Conservation (phyloP, 805 yeast species). For the Dipodascopsis uninucleata region DNA sequence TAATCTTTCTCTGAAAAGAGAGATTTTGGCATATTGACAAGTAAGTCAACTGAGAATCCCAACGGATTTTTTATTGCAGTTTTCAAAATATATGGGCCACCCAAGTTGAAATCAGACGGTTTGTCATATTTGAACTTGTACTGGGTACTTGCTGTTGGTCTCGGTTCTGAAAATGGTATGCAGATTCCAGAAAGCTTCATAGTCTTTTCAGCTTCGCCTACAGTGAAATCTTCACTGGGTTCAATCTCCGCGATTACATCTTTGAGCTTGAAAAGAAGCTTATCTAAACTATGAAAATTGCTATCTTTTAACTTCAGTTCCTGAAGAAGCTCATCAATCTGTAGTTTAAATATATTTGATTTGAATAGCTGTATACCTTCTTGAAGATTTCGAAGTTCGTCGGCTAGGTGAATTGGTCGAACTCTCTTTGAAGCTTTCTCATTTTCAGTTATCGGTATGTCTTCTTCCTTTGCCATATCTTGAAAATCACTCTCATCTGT, state of each 20-base stretch:
- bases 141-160: slow-evolving; percentile 60
- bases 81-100: slow-evolving; percentile 86
- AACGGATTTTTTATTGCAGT: slow-evolving; percentile 66
- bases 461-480: background rate
- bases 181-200: slow-evolving; percentile 52
- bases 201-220: slow-evolving; percentile 53
- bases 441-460: background rate
- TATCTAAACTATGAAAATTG: slow-evolving; percentile 63
- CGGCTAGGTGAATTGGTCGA: slow-evolving; percentile 34
- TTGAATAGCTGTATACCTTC: slow-evolving; percentile 93
- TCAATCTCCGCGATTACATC: slow-evolving; percentile 61
- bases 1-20: slow-evolving; percentile 84
- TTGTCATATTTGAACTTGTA: slow-evolving; percentile 64
- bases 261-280: slow-evolving; percentile 68
- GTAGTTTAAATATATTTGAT: slow-evolving; percentile 90
- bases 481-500: slow-evolving; percentile 13
- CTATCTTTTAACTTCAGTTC: slow-evolving; percentile 75
- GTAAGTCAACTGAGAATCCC: slow-evolving; percentile 70
- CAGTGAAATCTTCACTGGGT: slow-evolving; percentile 46
- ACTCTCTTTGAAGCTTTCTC: slow-evolving; percentile 1
- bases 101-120: slow-evolving; percentile 73
- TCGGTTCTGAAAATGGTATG: slow-evolving; percentile 88
- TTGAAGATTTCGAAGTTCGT: slow-evolving; percentile 85
- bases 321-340: slow-evolving; percentile 83
- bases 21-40: slow-evolving; percentile 71